Evolutionary conservation across 1,284 basidiomycete species (phyloP).

Genomic region (Trichosporon ovoides): DNA sequence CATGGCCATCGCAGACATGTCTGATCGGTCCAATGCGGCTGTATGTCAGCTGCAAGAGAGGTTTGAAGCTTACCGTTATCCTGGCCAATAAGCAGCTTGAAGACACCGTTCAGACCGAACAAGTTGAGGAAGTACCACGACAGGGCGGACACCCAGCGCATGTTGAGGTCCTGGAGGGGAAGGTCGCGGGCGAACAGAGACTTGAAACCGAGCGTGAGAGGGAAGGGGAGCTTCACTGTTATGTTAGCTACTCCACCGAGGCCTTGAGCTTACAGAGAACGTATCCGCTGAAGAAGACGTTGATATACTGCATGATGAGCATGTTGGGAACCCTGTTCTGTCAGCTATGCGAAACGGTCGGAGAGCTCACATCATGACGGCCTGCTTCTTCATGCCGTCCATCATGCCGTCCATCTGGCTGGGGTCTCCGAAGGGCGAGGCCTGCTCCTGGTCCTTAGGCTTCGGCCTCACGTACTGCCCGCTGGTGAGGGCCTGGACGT

Average conservation of each 20-base stretch:
- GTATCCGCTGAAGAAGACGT: constrained; percentile 98
- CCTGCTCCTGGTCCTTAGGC: constrained; percentile 53
- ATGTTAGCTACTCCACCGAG: not conserved
- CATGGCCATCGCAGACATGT: constrained; percentile 62
- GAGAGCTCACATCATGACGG: constrained; percentile 63
- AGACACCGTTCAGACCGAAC: constrained; percentile 93
- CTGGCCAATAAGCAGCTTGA: constrained; percentile 83
- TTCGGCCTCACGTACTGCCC: constrained; percentile 79
- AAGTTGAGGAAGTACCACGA: constrained; percentile 99
- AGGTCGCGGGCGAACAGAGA: constrained; percentile 97
- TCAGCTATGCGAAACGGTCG: not conserved
- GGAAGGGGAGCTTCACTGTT: constrained; percentile 92
- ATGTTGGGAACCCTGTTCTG: constrained; percentile 82
- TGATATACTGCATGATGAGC: constrained; percentile 99
- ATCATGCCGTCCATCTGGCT: constrained; percentile 97
- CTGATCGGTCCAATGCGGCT: constrained; percentile 72
- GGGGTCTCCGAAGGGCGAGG: constrained; percentile 67
- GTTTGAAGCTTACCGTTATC: constrained; percentile 67
- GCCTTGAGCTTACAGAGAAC: constrained; percentile 69
- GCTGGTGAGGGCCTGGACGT: constrained; percentile 64
- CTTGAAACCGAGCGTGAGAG: constrained; percentile 93
- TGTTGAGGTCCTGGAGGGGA: constrained; percentile 93
- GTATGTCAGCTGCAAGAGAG: constrained; percentile 15
- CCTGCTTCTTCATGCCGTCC: constrained; percentile 98
- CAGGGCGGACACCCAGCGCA: constrained; percentile 96